Percentiles rank a stretch among this genome's conserved stretches.
Conservation (phyloP, 257 asterid genomes). For the Ocimum tenuiflorum region DNA sequence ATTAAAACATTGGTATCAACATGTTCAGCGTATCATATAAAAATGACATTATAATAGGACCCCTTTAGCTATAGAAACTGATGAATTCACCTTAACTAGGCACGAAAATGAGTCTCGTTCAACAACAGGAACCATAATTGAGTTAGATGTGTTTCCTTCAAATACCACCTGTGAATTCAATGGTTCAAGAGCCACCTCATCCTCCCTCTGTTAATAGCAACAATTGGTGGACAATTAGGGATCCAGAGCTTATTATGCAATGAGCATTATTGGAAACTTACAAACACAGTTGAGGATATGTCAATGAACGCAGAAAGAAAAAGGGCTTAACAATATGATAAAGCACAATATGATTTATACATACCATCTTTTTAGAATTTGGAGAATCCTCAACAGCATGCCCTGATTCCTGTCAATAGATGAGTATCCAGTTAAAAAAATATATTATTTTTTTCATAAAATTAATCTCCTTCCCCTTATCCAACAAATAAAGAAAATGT, state of each 20-base stretch:
- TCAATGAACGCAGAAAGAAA: neutral
- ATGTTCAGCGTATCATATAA: neutral
- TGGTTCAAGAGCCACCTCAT: slow-evolving; percentile 30
- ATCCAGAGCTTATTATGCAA: neutral
- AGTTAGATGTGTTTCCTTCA: slow-evolving; percentile 33
- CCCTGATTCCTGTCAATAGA: slow-evolving; percentile 41
- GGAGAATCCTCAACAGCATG: slow-evolving; percentile 45
- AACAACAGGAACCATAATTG: slow-evolving; percentile 27
- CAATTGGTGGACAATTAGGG: slow-evolving; percentile 6
- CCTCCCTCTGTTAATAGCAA: slow-evolving; percentile 45
- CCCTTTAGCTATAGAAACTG: neutral
- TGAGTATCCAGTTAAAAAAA: slow-evolving; percentile 5
- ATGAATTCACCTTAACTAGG: slow-evolving; percentile 60
- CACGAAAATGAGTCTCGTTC: slow-evolving; percentile 52
- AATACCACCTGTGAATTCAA: slow-evolving; percentile 23
- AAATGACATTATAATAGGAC: neutral
- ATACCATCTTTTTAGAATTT: slow-evolving; percentile 62
- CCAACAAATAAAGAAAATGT: too few relatives aligned
- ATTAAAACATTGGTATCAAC: slow-evolving; percentile 13
- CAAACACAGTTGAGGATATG: neutral
- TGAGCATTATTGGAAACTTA: neutral
- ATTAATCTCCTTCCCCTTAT: too few relatives aligned
- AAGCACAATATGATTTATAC: slow-evolving; percentile 14
- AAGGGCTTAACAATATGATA: neutral
- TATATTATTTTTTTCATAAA: neutral